Base-by-base conservation (phyloP, 495 filamentous ascomycete species). In the Lasiosphaeria hispida region DNA sequence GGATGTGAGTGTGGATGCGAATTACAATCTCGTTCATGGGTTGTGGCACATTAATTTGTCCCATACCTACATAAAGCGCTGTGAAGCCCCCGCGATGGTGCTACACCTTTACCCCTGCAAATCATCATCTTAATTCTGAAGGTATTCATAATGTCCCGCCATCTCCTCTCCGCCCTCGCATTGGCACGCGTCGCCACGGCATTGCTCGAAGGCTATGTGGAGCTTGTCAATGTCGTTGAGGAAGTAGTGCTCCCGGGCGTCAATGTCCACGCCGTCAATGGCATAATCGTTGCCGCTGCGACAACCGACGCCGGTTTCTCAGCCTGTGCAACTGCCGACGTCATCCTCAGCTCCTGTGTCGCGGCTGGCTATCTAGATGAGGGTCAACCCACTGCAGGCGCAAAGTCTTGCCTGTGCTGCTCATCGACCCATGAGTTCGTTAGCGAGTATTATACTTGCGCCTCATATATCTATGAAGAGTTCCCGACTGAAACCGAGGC, bases 361-460 rank as follows among this genome's bases (percentile, higher is more conserved):
- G 11, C 15, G 1, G 53, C 58, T 7, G 65, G 60, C 33, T 45
- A 39, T 13, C 35, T 69, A 10, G 64, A 44, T n/a, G 33, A 44
- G 13, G 55, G 49, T 0, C 56, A 48, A 8, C 57, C 63, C 11
- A 37, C 38, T 17, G 60, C 37, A 1, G 34, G 23, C 30, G 50
- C 33, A 9, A 14, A 40, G 36, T 36, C 43, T 4, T 71, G 69
- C 30, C 13, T 68, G 6, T 71, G 69, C 53, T 71, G 69, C 38
- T 41, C 35, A 34, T 38, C 37, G 4, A 43, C 35, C 23, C 36
- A 42, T 1, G 51, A 52, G 5, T 10, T 68, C 34, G 55, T 41
- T 38, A 1, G 34, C 1, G 53, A 41, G 14, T 71, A 69, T 47
- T 58, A 51, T 1, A 44, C 48, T 11, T 71, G 69, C 56, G 63